These are phyloP conservation scores for Trametes cinnabarina DNA, from an alignment of 768 basidiomycete species.

Conservation along the genomic window DNA sequence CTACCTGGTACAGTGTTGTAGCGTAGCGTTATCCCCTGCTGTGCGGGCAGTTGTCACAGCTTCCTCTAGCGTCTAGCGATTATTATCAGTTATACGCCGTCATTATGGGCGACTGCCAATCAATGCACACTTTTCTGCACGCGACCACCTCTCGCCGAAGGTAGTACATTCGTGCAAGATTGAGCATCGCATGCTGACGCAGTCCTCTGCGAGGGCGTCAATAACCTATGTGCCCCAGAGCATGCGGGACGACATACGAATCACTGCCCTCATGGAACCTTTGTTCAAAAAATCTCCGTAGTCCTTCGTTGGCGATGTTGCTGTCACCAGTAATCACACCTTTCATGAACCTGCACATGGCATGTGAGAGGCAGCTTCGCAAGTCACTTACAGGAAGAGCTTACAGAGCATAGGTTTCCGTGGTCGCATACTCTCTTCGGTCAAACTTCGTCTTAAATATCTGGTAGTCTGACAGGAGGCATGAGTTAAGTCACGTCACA, in stretches of 20 bases:
- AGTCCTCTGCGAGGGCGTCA: constrained; percentile 49
- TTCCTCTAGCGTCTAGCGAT: constrained; percentile 62
- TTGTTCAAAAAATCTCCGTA: constrained; percentile 82
- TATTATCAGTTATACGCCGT: background rate
- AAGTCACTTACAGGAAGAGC: constrained; percentile 24
- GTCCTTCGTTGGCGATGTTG: constrained; percentile 62
- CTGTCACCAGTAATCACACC: constrained; percentile 66
- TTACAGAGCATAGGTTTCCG: constrained; percentile 60
- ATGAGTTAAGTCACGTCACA: too few species aligned
- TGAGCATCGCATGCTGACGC: constrained; percentile 77
- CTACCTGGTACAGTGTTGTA: constrained; percentile 80
- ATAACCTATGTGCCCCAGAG: background rate
- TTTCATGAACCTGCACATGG: constrained; percentile 58
- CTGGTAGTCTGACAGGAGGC: constrained; percentile 35
- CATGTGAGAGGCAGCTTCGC: background rate
- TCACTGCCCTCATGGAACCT: constrained; percentile 78
- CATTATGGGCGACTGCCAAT: background rate
- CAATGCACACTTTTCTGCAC: constrained; percentile 55
- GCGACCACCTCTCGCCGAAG: constrained; percentile 64
- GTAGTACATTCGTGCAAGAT: constrained; percentile 77
- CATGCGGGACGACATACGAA: constrained; percentile 51
- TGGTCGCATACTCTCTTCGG: constrained; percentile 61
- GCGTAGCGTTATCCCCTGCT: constrained; percentile 63
- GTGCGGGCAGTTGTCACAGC: constrained; percentile 77
- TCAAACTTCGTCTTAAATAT: constrained; percentile 66